phyloP scores from a whole-genome alignment of 108 stramenopile genomes.

The Cyclotella distinguenda region DNA sequence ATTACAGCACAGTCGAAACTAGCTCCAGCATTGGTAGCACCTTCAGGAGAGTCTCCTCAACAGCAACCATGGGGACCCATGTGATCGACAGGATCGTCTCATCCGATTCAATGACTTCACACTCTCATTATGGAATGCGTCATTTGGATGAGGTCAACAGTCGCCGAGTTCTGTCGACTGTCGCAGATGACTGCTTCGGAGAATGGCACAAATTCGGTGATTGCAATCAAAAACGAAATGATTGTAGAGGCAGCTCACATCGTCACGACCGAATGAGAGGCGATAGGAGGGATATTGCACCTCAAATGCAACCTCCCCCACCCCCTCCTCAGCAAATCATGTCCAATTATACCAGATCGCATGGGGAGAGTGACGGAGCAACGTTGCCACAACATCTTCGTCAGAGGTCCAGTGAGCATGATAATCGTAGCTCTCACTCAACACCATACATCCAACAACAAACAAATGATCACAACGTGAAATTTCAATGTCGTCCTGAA shows the following conservation, averaged over 20 bases:
- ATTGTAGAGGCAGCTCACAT: no score
- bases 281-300: no score
- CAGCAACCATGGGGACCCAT: no score
- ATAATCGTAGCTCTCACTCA: not conserved
- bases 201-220: not conserved
- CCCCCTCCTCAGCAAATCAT: not conserved
- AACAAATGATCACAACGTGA: not conserved
- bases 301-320: slow-evolving; percentile 1
- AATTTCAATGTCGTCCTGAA: not conserved
- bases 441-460: not conserved
- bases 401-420: no score
- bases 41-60: no score
- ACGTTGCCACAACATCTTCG: no score
- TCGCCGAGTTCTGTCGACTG: not conserved
- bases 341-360: not conserved
- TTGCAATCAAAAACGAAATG: not conserved
- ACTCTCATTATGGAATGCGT: slow-evolving; percentile 4
- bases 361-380: no score
- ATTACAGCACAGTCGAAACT: no score
- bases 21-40: no score
- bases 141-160: not conserved
- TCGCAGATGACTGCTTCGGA: slow-evolving; percentile 1
- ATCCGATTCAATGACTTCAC: not conserved
- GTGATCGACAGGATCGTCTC: no score
- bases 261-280: no score